Base-by-base conservation (phyloP, 1,284 basidiomycete genomes). In the Rhodotorula mucilaginosa region DNA sequence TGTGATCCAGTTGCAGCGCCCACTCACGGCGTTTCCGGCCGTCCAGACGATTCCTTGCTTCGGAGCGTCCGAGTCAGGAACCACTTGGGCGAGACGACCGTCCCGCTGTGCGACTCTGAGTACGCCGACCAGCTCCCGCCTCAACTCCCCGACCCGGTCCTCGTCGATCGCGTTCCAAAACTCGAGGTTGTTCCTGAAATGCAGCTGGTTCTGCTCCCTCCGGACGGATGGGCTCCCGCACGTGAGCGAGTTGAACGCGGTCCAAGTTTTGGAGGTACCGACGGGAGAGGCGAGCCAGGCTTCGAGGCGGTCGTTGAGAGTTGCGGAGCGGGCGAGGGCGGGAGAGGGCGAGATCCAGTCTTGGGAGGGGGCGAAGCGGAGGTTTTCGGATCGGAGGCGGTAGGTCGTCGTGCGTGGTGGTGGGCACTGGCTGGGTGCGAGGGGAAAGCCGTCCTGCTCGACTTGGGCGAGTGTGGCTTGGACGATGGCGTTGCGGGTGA, bases 1-100 rank as follows among this genome's bases (percentile, higher is more conserved):
- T 39, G 5, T 8, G 39, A 39, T 39, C 39, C 39, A 39, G 39
- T 39, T 39, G 8, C 39, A 39, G n/a, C 13, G 15, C 10, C 23
- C 18, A 65, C 74, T 47, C 48, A 70, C 72, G n/a, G 81, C 82
- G 74, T 85, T 84, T 8, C 84, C 84, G n/a, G 83, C 83, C 31
- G 82, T 81, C 77, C 82, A 81, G 44, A 85, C 83, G 57, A 84
- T 81, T 1, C 84, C 83, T 44, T 81, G 70, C 44, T 46, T 71
- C 4, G 56, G 61, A 8, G 15, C 34, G 13, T n/a, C 51, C 59
- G 46, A 2, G 26, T 44, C 15, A 5, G 21, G 18, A 5, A 34
- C 39, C 59, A 52, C 31, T n/a, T 44, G 0, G 39, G n/a, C 61
- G 2, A 74, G 10, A 31, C 59, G 19, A 0, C 72, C 72, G 10